These are phyloP conservation scores for Singerocomus rubriflavus DNA, from an alignment of 1,284 basidiomycete species.

Conservation along the genomic window DNA sequence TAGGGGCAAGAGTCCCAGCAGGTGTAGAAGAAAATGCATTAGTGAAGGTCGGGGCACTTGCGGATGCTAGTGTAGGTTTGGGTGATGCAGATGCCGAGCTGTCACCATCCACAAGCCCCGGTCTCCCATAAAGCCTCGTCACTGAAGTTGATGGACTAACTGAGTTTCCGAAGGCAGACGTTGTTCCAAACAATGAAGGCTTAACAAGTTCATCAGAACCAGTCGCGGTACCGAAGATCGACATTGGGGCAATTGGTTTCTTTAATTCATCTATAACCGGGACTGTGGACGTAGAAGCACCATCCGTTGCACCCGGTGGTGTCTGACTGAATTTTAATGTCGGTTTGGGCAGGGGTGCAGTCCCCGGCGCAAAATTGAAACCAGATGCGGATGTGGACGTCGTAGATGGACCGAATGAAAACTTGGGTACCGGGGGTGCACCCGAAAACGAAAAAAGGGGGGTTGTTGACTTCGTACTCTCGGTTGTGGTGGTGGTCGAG, in stretches of 20 bases:
- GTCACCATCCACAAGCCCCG: neutral
- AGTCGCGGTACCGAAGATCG: slow-evolving; percentile 11
- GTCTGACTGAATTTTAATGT: slow-evolving; percentile 23
- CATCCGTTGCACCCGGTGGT: slow-evolving; percentile 10
- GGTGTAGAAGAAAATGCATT: slow-evolving; percentile 11
- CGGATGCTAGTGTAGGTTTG: slow-evolving; percentile 8
- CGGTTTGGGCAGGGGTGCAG: slow-evolving; percentile 19
- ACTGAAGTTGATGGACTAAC: neutral
- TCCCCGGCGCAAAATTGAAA: slow-evolving; percentile 7
- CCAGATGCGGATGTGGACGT: slow-evolving; percentile 11
- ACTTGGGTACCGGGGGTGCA: slow-evolving; percentile 21
- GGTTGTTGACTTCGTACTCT: slow-evolving; percentile 16
- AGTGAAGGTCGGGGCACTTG: slow-evolving; percentile 2
- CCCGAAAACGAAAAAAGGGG: slow-evolving; percentile 22
- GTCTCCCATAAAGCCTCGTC: slow-evolving; percentile 15
- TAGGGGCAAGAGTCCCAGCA: slow-evolving; percentile 8
- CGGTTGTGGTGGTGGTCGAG: slow-evolving; percentile 6
- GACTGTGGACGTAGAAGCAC: neutral
- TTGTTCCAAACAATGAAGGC: slow-evolving; percentile 14
- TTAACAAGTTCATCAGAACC: slow-evolving; percentile 18
- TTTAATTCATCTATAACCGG: slow-evolving; percentile 13
- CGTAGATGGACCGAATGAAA: slow-evolving; percentile 26
- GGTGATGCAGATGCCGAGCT: slow-evolving; percentile 5
- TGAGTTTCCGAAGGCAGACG: slow-evolving; percentile 17
- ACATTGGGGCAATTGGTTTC: slow-evolving; percentile 14